phyloP scores from a whole-genome alignment of 495 filamentous ascomycete genomes.

The Xylaria grammica region DNA sequence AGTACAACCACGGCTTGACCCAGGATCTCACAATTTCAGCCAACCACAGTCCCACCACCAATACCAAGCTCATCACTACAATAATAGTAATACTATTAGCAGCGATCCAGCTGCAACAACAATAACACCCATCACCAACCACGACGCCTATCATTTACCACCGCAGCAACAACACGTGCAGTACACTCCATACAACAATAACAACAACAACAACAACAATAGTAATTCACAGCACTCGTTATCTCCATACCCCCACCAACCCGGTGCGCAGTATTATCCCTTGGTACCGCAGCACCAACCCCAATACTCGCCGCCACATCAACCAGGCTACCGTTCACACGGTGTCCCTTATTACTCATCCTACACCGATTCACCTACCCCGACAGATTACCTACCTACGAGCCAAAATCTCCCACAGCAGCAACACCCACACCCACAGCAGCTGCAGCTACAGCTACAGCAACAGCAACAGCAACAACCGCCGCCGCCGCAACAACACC shows the following conservation, averaged over 20 bases:
- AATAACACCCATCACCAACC: slow-evolving; percentile 18
- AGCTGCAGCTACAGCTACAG: slow-evolving; percentile 14
- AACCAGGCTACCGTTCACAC: slow-evolving; percentile 26
- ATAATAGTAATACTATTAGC: slow-evolving; percentile 5
- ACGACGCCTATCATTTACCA: slow-evolving; percentile 23
- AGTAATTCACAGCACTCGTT: slow-evolving; percentile 28
- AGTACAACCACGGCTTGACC: not conserved
- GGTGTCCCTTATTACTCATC: slow-evolving; percentile 28
- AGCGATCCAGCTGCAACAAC: slow-evolving; percentile 19
- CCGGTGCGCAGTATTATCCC: slow-evolving; percentile 9
- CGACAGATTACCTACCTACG: slow-evolving; percentile 20
- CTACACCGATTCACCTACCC: slow-evolving; percentile 26
- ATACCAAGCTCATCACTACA: slow-evolving; percentile 14
- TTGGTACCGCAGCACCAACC: slow-evolving; percentile 16
- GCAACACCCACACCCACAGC: slow-evolving; percentile 3
- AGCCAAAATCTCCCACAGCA: slow-evolving; percentile 17
- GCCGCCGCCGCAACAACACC: not conserved
- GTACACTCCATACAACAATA: not conserved
- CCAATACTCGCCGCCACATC: slow-evolving; percentile 18
- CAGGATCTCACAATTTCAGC: slow-evolving; percentile 15
- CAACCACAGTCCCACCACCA: slow-evolving; percentile 20
- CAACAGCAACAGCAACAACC: slow-evolving; percentile 24
- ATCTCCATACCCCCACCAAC: slow-evolving; percentile 24
- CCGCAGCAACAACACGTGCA: slow-evolving; percentile 21
- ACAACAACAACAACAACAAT: slow-evolving; percentile 19